Percentiles rank a stretch among this genome's conserved stretches.
Evolutionary conservation across 768 basidiomycete genomes (phyloP).

Genomic region (Suillus cothurnatus): DNA sequence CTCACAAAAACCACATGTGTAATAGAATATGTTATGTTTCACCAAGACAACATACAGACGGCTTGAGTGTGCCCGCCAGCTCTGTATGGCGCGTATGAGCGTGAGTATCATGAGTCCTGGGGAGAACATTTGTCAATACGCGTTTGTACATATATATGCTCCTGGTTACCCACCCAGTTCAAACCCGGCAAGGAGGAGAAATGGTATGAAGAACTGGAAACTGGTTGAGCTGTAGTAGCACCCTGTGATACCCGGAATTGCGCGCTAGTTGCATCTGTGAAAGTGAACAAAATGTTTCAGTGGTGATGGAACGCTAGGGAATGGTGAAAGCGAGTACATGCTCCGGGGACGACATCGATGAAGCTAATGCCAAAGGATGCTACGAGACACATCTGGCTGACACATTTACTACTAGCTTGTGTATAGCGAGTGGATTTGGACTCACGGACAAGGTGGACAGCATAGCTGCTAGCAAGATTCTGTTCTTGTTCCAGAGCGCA

Average conservation of each 20-base stretch:
- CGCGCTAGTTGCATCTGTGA: neutral
- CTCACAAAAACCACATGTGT: neutral
- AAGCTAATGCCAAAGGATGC: neutral
- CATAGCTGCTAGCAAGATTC: neutral
- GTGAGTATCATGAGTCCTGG: neutral
- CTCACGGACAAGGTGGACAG: neutral
- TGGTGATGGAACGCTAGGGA: neutral
- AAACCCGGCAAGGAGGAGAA: neutral
- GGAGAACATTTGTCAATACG: neutral
- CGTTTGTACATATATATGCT: too few relatives aligned
- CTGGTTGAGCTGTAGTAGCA: neutral
- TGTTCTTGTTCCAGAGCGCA: neutral
- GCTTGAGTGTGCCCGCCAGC: neutral
- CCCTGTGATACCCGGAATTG: slow-evolving; percentile 1
- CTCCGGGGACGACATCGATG: neutral
- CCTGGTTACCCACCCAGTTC: neutral
- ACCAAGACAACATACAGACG: neutral
- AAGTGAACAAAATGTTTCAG: neutral
- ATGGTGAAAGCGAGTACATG: neutral
- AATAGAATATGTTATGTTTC: neutral
- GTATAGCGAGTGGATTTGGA: neutral
- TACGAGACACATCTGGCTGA: neutral
- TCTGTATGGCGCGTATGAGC: neutral
- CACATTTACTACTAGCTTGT: neutral
- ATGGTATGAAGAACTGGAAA: neutral